Evolutionary conservation across 2,329 filamentous ascomycete species (phyloP), one percentile per base, ranked within the genome.

Genomic region (Beauveria varroae): DNA sequence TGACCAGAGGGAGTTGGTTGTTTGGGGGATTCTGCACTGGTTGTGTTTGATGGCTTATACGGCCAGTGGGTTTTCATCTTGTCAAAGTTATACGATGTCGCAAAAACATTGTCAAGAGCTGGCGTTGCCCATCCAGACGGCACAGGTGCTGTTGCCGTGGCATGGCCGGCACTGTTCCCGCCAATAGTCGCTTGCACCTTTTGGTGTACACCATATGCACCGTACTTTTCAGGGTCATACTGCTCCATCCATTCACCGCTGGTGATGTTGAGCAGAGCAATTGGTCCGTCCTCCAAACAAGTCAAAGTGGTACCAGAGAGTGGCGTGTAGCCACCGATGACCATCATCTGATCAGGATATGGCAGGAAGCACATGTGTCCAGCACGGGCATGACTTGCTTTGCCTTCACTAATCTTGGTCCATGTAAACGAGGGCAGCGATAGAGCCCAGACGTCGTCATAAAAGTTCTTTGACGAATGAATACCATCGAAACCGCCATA

Each of bases 371-470:
- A 95, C 43, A 86, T 85, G 70, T 93, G 90, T 0, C 90, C 90
- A 1, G 86, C 84, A 59, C 91, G 83, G 3, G 78, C 87, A 74
- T 73, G 88, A 70, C 51, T 76, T 58, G 58, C 67, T 64, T 70
- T 83, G 70, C 81, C 79, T 0, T 74, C 67, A 20, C 71, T 73
- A 22, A 84, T 69, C 66, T 76, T 76, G 58, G 88, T 88, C 91
- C 91, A 95, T 5, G 84, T 90, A 70, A 96, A 96, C 0, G 87
- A 87, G 0, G 91, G 91, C 6, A 96, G 75, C 0, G 89, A 90
- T 14, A 95, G 77, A 24, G 92, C 87, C 89, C 89, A 95, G 71
- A 93, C 88, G 52, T 90, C 88, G 63, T 91, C 85, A 59, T 72
- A 79, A 65, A 78, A 83, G 18, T 71, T 63, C 0, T 73, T 63